Base-by-base conservation (phyloP, 768 basidiomycete genomes). In the Phylloporus arenicola region DNA sequence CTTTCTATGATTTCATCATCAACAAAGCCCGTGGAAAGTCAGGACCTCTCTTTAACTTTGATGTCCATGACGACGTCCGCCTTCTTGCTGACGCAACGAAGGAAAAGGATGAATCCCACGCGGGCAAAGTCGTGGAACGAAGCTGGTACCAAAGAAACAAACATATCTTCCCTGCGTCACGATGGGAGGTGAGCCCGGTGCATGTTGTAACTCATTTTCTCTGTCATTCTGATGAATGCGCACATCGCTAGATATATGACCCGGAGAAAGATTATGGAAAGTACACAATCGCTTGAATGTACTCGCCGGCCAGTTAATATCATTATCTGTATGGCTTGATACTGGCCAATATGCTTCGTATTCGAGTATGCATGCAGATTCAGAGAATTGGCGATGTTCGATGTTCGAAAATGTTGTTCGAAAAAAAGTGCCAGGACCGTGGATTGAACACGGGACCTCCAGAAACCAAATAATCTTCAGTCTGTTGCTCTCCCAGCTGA, bases 11-110 rank as follows among this genome's bases (percentile, higher is more conserved):
- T 69, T 98, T 99, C 57, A 96, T 99, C 57, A 76, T 98, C 60
- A 98, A 98, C 77, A 97, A 96, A 71, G 93, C 94, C 8, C 84
- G 96, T 20, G 96, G 96, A 24, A 99, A 99, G 69, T 96, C 93
- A 0, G 96, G 96, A 0, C 96, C 96, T 6, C 71, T 99, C 48
- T 99, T 99, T 74, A 96, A 88, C 68, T 99, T 99, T 63, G 96
- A 99, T 68, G 96, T 98, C 6, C 96, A 99, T 67, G 96, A 99
- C 64, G 96, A 99, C 65, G 90, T 99, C 4, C 88, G 96, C 16
- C 69, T 99, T 56, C 75, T 97, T 19, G 86, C 90, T 20, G 96
- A 99, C 63, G 96, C 95, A 3, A 92, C 93, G 1, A 81, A 86
- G 57, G 96, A 99, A 70, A 98, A 98, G 70, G 93, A 99, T 59